Base-by-base conservation (phyloP, 306 rosid genomes). In the Pyrus communis region DNA sequence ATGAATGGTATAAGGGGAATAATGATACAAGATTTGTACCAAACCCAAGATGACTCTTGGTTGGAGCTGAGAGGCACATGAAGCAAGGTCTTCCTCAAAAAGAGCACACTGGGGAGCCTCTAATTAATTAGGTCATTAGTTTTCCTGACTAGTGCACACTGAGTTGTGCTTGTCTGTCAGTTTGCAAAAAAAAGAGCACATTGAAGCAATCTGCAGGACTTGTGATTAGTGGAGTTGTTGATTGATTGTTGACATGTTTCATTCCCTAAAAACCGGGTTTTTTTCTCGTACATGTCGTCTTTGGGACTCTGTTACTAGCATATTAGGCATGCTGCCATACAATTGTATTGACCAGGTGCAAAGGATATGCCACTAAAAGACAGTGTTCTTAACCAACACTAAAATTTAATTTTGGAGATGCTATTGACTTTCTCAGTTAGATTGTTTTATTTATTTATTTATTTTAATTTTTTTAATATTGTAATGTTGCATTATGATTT, bases 101-200 rank as follows among this genome's bases (percentile, higher is more conserved):
- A 75, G 85, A 78, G 91, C 90, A 86, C 78, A 86, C 75, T 80
- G 83, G 83, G 55, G 55, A 84, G 84, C 83, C 80, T 80, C 51
- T 75, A 69, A 83, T 66, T 61, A 70, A 77, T 64, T 64, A 71
- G 75, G 57, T 79, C 62, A 69, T 82, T 70, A 62, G 83, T 82
- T 81, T 85, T 63, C 67, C 81, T 78, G 60, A 83, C 73, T 82
- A 93, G 94, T 91, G 98, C 93, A 86, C 42, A 79, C 78, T 91
- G 92, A 87, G 96, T 88, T 88, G 96, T 89, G 84, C 73, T 82
- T 90, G 96, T 88, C 96, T 89, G 90, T 82, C 87, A 86, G 81
- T 75, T 17, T 78, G 76, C 75, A 81, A 87, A 80, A 83, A 83
- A 74, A 45, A 12, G 14, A 45, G 4, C 15, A 13, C 84, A 82